Percentiles rank a stretch among this genome's conserved stretches.
These are phyloP conservation scores for Saturnispora sanitii DNA, from an alignment of 805 yeast species.

Conservation along the genomic window DNA sequence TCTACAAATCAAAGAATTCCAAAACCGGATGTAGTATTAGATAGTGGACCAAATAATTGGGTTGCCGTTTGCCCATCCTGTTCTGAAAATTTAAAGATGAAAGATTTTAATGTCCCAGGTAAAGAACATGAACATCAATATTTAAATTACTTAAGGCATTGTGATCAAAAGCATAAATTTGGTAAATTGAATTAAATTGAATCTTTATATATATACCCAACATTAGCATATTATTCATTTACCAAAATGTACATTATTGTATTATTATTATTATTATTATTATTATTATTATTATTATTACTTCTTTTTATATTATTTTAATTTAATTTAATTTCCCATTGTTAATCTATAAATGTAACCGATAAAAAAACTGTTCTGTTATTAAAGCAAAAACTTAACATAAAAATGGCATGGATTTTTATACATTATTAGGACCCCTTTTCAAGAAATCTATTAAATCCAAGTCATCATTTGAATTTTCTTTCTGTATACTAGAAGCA, in stretches of 20 bases:
- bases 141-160: slow-evolving; percentile 15
- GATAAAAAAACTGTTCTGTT: no score
- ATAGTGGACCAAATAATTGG: background rate
- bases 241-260: no score
- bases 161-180: slow-evolving; percentile 4
- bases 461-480: background rate
- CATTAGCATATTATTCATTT: no score
- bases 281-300: no score
- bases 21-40: background rate
- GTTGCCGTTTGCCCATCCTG: background rate
- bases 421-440: background rate
- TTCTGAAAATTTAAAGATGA: background rate
- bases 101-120: background rate
- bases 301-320: no score
- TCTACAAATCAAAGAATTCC: background rate
- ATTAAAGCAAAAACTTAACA: no score
- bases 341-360: no score
- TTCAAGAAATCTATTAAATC: slow-evolving; percentile 1
- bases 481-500: background rate
- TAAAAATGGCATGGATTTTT: no score
- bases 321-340: no score
- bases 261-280: no score
- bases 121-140: slow-evolving; percentile 1
- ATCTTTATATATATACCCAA: no score
- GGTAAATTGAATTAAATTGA: no score